Conservation (phyloP, 768 basidiomycete species). For the Myochromella boudieri region DNA sequence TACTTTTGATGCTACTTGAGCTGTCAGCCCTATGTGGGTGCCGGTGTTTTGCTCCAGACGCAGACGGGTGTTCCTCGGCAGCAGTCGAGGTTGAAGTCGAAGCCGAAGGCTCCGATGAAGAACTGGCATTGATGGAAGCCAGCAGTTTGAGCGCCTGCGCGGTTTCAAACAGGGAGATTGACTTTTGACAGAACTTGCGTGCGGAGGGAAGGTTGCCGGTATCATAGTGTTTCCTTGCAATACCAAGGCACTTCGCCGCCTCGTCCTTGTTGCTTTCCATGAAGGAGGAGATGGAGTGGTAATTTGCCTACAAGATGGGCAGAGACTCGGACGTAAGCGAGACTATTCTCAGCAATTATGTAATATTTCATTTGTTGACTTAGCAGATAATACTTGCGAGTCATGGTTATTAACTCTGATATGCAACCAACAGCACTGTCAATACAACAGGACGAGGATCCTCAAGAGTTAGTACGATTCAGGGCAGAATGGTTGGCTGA, state of each 20-base stretch:
- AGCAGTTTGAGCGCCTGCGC: conserved; percentile 72
- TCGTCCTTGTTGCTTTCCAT: conserved; percentile 94
- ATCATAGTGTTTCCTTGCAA: conserved; percentile 75
- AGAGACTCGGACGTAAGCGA: too few relatives aligned
- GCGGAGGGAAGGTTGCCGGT: conserved; percentile 75
- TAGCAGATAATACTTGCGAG: conserved; percentile 8
- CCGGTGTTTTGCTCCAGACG: conserved; percentile 70
- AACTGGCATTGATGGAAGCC: conserved; percentile 59
- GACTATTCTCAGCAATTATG: too few relatives aligned
- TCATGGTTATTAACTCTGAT: conserved; percentile 6
- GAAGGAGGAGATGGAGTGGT: conserved; percentile 3
- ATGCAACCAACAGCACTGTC: conserved; percentile 20
- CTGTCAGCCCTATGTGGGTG: conserved; percentile 30
- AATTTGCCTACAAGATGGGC: too few relatives aligned
- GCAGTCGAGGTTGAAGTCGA: conserved; percentile 39
- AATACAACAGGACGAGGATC: conserved; percentile 39
- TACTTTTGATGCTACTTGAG: conserved; percentile 20
- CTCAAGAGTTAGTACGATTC: conserved; percentile 66
- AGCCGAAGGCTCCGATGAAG: conserved; percentile 42
- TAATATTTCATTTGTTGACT: background rate
- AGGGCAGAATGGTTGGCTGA: conserved; percentile 75
- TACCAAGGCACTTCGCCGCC: conserved; percentile 75
- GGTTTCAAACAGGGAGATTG: conserved; percentile 78
- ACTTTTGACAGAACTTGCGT: conserved; percentile 88
- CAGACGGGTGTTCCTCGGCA: conserved; percentile 68